phyloP scores from a whole-genome alignment of 2,329 filamentous ascomycete species.

The Sporothrix sp. region DNA sequence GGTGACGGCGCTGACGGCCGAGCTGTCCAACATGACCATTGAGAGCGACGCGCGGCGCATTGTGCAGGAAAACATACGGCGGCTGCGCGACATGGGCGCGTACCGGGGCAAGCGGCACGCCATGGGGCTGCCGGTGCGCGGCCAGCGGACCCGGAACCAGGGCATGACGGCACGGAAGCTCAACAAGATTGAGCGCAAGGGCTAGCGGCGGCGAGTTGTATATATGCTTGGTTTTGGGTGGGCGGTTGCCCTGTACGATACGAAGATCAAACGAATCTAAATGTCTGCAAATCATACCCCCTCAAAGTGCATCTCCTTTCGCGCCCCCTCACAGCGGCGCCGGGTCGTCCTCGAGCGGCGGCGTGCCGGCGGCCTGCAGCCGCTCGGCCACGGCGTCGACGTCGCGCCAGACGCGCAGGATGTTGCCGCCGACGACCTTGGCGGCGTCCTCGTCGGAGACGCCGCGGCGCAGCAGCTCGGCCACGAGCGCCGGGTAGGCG shows the following conservation, averaged over 20 bases:
- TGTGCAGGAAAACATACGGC: constrained; percentile 73
- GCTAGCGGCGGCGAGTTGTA: constrained; percentile 20
- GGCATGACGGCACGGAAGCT: constrained; percentile 51
- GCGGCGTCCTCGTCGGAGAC: constrained; percentile 63
- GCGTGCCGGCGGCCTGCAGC: constrained; percentile 50
- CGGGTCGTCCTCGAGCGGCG: constrained; percentile 45
- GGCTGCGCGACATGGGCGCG: constrained; percentile 81
- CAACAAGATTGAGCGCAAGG: constrained; percentile 45
- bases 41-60: constrained; percentile 77
- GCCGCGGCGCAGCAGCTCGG: constrained; percentile 61
- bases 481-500: constrained; percentile 70
- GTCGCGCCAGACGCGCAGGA: constrained; percentile 74
- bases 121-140: constrained; percentile 82
- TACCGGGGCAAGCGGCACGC: constrained; percentile 87
- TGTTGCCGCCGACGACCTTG: constrained; percentile 70
- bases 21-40: constrained; percentile 84
- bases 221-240: not conserved
- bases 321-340: constrained; percentile 3
- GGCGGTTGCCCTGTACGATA: not conserved
- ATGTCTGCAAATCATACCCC: not conserved
- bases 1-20: constrained; percentile 70
- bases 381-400: constrained; percentile 61
- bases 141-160: constrained; percentile 77
- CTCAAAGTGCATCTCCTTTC: not conserved
- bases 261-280: not conserved